phyloP scores from a whole-genome alignment of 2,329 filamentous ascomycete genomes.

The Arthrobotrys pseudoclavata region DNA sequence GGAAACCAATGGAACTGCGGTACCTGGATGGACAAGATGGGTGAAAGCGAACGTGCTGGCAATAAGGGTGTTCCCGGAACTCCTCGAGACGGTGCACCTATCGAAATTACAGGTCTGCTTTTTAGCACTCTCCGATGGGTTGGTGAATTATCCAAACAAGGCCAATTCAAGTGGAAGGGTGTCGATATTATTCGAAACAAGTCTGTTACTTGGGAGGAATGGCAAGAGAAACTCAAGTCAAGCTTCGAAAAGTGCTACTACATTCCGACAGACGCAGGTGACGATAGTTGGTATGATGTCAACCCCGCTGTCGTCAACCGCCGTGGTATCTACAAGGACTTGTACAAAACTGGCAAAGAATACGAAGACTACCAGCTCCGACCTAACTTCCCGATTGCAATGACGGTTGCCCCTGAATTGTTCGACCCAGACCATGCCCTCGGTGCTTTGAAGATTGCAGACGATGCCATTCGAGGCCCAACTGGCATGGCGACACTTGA shows the following conservation, averaged over 20 bases:
- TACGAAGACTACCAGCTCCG: slow-evolving; percentile 98
- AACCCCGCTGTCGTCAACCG: slow-evolving; percentile 85
- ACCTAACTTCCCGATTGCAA: slow-evolving; percentile 93
- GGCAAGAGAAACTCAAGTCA: slow-evolving; percentile 82
- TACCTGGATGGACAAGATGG: slow-evolving; percentile 99
- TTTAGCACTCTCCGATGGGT: slow-evolving; percentile 93
- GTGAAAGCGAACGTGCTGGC: slow-evolving; percentile 90
- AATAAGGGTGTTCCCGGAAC: slow-evolving; percentile 96
- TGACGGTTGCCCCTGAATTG: slow-evolving; percentile 90
- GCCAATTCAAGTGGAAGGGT: slow-evolving; percentile 79
- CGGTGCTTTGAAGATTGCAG: slow-evolving; percentile 82
- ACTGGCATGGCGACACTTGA: slow-evolving; percentile 97
- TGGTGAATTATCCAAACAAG: slow-evolving; percentile 74
- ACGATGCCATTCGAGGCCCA: slow-evolving; percentile 83
- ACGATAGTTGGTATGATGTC: slow-evolving; percentile 84
- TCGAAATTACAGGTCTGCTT: slow-evolving; percentile 93
- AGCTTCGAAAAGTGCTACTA: slow-evolving; percentile 97
- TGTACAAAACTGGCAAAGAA: slow-evolving; percentile 92
- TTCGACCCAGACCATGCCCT: slow-evolving; percentile 85
- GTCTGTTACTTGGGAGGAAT: slow-evolving; percentile 79
- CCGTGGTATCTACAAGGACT: slow-evolving; percentile 96
- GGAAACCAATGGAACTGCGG: slow-evolving; percentile 96
- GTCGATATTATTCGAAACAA: slow-evolving; percentile 76
- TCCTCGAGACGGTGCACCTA: slow-evolving; percentile 92
- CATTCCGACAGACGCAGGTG: slow-evolving; percentile 77